Percentiles rank a stretch among this genome's conserved stretches.
Conservation (phyloP, 2,329 filamentous ascomycete species). For the Pseudogymnoascus sp. region DNA sequence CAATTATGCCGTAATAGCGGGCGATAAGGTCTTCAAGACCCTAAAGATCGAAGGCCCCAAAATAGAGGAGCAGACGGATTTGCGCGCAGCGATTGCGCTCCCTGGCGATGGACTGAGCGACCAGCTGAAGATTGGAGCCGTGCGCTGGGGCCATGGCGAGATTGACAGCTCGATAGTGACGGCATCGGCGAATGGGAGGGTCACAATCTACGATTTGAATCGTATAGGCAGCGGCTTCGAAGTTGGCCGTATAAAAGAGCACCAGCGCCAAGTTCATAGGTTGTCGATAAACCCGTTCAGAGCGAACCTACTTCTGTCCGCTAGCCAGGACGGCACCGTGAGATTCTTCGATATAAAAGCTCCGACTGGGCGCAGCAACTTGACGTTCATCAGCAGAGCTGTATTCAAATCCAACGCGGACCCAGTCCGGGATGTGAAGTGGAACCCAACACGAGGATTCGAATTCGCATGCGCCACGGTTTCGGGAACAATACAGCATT, state of each 20-base stretch:
- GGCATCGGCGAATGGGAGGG: slow-evolving; percentile 56
- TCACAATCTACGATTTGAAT: slow-evolving; percentile 55
- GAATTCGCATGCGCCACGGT: slow-evolving; percentile 59
- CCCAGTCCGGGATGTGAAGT: slow-evolving; percentile 54
- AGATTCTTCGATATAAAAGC: slow-evolving; percentile 50
- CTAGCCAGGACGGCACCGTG: slow-evolving; percentile 56
- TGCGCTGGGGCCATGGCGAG: slow-evolving; percentile 47
- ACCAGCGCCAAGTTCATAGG: slow-evolving; percentile 56
- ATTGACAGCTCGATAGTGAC: slow-evolving; percentile 49
- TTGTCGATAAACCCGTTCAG: slow-evolving; percentile 56
- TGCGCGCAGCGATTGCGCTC: slow-evolving; percentile 48
- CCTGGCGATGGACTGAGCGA: slow-evolving; percentile 42
- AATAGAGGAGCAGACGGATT: slow-evolving; percentile 50
- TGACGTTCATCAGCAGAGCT: slow-evolving; percentile 33
- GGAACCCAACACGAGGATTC: slow-evolving; percentile 55
- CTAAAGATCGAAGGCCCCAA: slow-evolving; percentile 41
- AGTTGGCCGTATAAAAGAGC: slow-evolving; percentile 52
- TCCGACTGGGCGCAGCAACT: slow-evolving; percentile 40
- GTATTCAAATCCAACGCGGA: slow-evolving; percentile 41
- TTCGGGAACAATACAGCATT: slow-evolving; percentile 53
- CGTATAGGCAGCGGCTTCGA: slow-evolving; percentile 38
- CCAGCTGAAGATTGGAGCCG: slow-evolving; percentile 56
- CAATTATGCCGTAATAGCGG: slow-evolving; percentile 48
- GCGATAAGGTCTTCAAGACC: slow-evolving; percentile 55
- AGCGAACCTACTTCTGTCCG: slow-evolving; percentile 50